These are phyloP conservation scores for Trichomonas tenax DNA, from an alignment of 208 protist genomes.

Conservation along the genomic window DNA sequence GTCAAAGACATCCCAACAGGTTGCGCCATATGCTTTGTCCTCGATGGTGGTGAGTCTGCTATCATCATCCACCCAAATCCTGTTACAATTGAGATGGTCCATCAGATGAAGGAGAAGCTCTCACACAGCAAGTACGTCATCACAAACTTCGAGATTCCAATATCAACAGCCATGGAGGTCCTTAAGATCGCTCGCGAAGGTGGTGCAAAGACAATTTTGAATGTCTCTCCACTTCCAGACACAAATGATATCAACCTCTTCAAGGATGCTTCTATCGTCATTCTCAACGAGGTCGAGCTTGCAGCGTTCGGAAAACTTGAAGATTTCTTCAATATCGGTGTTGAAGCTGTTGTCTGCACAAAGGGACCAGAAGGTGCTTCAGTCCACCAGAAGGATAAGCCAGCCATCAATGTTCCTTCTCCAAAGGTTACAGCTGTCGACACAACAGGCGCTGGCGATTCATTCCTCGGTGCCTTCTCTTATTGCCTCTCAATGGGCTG, in stretches of 20 bases:
- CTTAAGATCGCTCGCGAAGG: neutral
- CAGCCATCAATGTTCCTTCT: neutral
- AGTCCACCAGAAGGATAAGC: neutral
- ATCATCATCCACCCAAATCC: neutral
- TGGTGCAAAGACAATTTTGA: neutral
- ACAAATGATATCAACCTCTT: neutral
- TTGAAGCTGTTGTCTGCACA: neutral
- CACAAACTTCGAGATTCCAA: neutral
- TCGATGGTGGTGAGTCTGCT: neutral
- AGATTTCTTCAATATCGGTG: neutral
- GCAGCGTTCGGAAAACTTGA: neutral
- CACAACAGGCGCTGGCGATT: neutral
- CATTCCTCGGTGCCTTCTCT: neutral
- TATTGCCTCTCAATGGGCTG: neutral
- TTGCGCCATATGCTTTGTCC: neutral
- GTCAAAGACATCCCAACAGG: neutral
- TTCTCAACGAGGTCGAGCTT: neutral
- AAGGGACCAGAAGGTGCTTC: neutral
- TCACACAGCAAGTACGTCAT: neutral
- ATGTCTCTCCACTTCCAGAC: neutral
- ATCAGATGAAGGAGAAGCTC: neutral
- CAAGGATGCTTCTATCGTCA: neutral
- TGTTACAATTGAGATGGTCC: neutral
- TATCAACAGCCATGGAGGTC: neutral
- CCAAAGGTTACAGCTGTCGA: neutral